Base-by-base conservation (phyloP, 306 rosid genomes). In the Quercus wislizeni region DNA sequence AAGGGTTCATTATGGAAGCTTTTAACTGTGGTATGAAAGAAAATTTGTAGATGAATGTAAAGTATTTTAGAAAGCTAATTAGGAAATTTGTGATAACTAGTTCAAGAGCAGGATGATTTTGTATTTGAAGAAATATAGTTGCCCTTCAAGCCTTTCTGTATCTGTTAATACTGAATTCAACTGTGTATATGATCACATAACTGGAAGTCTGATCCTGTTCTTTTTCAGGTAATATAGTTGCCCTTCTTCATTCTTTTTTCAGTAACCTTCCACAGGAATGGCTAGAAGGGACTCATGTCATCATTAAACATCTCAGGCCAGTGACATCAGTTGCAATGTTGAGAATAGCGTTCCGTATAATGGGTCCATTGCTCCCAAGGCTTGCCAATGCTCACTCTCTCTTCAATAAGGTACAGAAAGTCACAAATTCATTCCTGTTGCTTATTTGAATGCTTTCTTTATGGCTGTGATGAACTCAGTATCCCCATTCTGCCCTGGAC, bases 221-320 rank as follows among this genome's bases (percentile, higher is more conserved):
- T 71, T 80, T 71, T 70, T 25, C 89, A 92, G 99, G 98, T 75
- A 95, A 95, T 86, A 82, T 91, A 71, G 97, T 95, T 83, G 94
- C 99, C 20, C 90, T 95, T 78, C 99, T 95, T 52, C 99, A 95
- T 88, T 88, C 99, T 33, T 90, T 93, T 81, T 95, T 95, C 83
- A 90, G 97, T 88, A 95, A 93, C 84, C 97, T 95, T 70, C 97
- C 99, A 73, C 96, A 89, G 75, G 98, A 93, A 87, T 95, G 98
- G 99, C 87, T 93, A 46, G 98, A 95, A 88, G 97, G 93, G 78
- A 84, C 92, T 69, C 92, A 87, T 82, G 85, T 81, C 57, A 86
- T 95, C 79, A 85, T 95, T 86, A 88, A 93, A 78, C 92, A 93
- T 82, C 96, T 95, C 80, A 83, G 92, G 85, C 99, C 98, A 1